These are phyloP conservation scores for Aspergillus cristatus DNA, from an alignment of 495 filamentous ascomycete genomes.

Conservation along the genomic window DNA sequence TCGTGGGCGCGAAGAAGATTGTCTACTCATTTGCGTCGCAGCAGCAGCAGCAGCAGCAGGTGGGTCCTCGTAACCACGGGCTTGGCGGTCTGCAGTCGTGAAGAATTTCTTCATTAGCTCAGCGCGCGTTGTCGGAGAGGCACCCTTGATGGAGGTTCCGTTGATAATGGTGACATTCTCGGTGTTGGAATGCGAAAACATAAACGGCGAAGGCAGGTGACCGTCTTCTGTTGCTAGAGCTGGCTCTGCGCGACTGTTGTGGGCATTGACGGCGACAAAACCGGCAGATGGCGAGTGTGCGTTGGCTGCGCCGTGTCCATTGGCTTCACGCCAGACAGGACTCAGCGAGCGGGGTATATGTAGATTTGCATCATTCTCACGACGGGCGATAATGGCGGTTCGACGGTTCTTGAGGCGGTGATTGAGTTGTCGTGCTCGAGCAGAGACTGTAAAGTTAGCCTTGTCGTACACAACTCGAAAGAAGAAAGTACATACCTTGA, in stretches of 20 bases:
- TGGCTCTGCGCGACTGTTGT: constrained; percentile 25
- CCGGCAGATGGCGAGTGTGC: constrained; percentile 39
- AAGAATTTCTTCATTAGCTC: constrained; percentile 51
- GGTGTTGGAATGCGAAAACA: constrained; percentile 35
- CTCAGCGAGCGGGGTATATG: constrained; percentile 21
- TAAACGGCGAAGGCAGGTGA: constrained; percentile 27
- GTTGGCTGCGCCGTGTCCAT: constrained; percentile 18
- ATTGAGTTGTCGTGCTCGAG: constrained; percentile 71
- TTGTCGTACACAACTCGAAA: constrained; percentile 9
- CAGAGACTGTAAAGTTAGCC: constrained; percentile 46
- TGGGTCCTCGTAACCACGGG: constrained; percentile 27
- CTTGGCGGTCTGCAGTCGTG: constrained; percentile 43
- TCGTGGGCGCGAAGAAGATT: constrained; percentile 22
- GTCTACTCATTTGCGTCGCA: constrained; percentile 12
- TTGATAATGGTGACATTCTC: constrained; percentile 43
- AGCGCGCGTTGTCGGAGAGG: constrained; percentile 42
- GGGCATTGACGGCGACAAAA: constrained; percentile 51
- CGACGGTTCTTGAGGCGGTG: constrained; percentile 69
- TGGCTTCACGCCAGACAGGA: constrained; percentile 30
- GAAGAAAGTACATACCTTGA: constrained; percentile 47
- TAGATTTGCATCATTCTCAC: constrained; percentile 39
- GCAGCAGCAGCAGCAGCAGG: constrained; percentile 1
- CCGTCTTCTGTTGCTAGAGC: constrained; percentile 19
- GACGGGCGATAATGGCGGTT: constrained; percentile 56
- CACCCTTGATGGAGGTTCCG: constrained; percentile 41